These are phyloP conservation scores for Lepidium didymum DNA, from an alignment of 345 rosid species.

Conservation along the genomic window DNA sequence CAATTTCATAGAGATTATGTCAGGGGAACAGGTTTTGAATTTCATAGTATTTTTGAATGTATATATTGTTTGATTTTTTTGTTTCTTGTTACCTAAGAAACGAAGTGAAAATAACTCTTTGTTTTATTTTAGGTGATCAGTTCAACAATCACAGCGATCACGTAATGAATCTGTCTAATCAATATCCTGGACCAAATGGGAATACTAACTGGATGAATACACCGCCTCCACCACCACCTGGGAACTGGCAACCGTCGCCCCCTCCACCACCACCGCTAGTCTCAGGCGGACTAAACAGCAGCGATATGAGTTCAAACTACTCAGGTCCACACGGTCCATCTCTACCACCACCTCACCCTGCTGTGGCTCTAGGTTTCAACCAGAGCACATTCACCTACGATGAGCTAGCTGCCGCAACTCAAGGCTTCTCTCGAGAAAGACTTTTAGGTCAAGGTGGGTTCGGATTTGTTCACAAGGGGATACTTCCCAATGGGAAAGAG, in stretches of 20 bases:
- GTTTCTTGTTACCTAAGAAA: conserved; percentile 10
- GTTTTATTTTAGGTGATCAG: conserved; percentile 19
- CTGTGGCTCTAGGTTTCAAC: conserved; percentile 47
- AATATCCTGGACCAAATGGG: conserved; percentile 25
- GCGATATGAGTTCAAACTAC: conserved; percentile 52
- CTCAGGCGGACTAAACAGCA: conserved; percentile 28
- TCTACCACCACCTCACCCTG: conserved; percentile 58
- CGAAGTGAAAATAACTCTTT: neutral
- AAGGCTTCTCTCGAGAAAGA: conserved; percentile 54
- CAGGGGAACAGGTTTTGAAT: neutral
- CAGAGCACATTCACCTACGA: conserved; percentile 62
- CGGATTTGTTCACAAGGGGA: conserved; percentile 75
- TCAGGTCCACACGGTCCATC: conserved; percentile 48
- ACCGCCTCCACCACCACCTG: conserved; percentile 34
- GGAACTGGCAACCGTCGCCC: conserved; percentile 30
- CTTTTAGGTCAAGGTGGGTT: conserved; percentile 85
- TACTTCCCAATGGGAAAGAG: conserved; percentile 71
- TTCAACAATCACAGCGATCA: conserved; percentile 30
- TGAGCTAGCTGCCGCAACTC: conserved; percentile 66
- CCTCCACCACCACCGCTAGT: conserved; percentile 30
- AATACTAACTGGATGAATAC: conserved; percentile 32
- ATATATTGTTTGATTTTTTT: neutral
- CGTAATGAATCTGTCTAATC: conserved; percentile 28
- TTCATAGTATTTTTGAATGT: neutral
- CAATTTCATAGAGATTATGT: neutral